Evolutionary conservation across 441 rosid species (phyloP).

Genomic region (Jatropha multifida): DNA sequence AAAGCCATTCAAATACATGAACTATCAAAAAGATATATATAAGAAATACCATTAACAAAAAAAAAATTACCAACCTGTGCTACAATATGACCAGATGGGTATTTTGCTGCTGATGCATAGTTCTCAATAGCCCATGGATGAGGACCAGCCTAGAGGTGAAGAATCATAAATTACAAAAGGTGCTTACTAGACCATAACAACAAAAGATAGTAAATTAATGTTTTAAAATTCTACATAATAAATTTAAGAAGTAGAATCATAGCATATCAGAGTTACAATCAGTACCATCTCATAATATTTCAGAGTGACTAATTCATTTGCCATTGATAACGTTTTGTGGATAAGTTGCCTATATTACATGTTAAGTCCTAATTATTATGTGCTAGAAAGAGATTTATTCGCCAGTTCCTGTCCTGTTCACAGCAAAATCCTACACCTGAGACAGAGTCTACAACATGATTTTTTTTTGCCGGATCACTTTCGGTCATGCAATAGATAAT

Average conservation of each 20-base stretch:
- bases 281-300: not conserved
- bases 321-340: not conserved
- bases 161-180: constrained; percentile 21
- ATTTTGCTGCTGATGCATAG: constrained; percentile 79
- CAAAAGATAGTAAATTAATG: not conserved
- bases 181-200: constrained; percentile 9
- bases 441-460: not conserved
- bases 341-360: no score
- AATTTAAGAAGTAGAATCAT: not conserved
- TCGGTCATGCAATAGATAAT: not conserved
- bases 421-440: not conserved
- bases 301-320: not conserved
- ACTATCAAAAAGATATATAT: constrained; percentile 4
- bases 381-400: no score
- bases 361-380: no score
- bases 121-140: constrained; percentile 87
- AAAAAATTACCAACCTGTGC: constrained; percentile 57
- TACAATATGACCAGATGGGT: constrained; percentile 75
- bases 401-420: not conserved
- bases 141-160: constrained; percentile 70
- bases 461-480: not conserved
- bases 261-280: not conserved
- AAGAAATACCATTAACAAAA: not conserved
- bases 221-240: not conserved
- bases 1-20: constrained; percentile 30